Conservation (phyloP, 805 yeast genomes). For the Ogataea parapolymorpha region DNA sequence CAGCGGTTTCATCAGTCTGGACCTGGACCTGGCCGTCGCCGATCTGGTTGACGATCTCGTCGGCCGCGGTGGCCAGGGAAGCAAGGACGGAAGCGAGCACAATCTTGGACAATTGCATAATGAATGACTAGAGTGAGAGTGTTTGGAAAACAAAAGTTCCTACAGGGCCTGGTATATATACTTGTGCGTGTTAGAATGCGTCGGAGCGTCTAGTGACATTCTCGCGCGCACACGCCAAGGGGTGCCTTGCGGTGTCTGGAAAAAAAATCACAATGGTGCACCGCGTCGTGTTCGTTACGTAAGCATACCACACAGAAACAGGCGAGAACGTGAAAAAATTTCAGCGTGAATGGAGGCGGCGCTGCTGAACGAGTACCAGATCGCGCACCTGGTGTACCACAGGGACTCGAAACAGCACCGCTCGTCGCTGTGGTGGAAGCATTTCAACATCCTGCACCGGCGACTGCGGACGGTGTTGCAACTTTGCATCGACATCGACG, state of each 20-base stretch:
- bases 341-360: slow-evolving; percentile 3
- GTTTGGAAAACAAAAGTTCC: neutral
- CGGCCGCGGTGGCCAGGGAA: slow-evolving; percentile 13
- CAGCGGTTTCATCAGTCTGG: neutral
- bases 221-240: slow-evolving; percentile 6
- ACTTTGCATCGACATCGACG: slow-evolving; percentile 26
- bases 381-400: slow-evolving; percentile 63
- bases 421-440: slow-evolving; percentile 72
- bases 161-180: slow-evolving; percentile 3
- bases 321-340: neutral
- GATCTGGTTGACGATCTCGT: slow-evolving; percentile 20
- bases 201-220: slow-evolving; percentile 1
- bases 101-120: slow-evolving; percentile 24
- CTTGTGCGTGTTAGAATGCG: neutral
- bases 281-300: slow-evolving; percentile 9
- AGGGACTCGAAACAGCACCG: slow-evolving; percentile 77
- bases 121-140: slow-evolving; percentile 16
- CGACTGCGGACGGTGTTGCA: slow-evolving; percentile 41
- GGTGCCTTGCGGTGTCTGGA: slow-evolving; percentile 2
- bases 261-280: slow-evolving; percentile 1
- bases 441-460: slow-evolving; percentile 61
- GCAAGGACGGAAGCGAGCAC: slow-evolving; percentile 12
- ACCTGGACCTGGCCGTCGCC: slow-evolving; percentile 26
- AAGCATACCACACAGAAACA: neutral
- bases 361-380: slow-evolving; percentile 47